Percentiles rank a stretch among this genome's conserved stretches.
Evolutionary conservation across 1,139 yeast species (phyloP).

Genomic region (Pichia cactophila): DNA sequence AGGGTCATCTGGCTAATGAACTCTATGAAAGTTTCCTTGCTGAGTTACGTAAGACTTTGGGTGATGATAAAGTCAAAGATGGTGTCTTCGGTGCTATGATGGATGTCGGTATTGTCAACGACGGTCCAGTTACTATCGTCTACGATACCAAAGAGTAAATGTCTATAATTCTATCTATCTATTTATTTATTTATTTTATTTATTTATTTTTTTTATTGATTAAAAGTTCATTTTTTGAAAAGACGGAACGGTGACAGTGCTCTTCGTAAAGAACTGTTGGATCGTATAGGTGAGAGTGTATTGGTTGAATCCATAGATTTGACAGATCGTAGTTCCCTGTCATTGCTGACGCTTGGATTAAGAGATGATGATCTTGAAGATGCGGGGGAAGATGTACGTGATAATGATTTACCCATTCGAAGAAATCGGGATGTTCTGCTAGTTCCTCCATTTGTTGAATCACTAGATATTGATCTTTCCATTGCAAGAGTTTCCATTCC

Average conservation of each 20-base stretch:
- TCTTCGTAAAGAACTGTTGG: constrained; percentile 22
- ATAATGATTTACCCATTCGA: constrained; percentile 14
- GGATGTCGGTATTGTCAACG: constrained; percentile 82
- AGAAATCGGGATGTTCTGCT: constrained; percentile 22
- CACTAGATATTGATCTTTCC: constrained; percentile 9
- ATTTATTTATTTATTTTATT: not conserved
- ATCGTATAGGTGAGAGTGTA: not conserved
- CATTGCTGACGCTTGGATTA: not conserved
- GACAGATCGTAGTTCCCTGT: not conserved
- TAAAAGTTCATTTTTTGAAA: not conserved
- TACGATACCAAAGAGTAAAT: constrained; percentile 49
- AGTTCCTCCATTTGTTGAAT: not conserved
- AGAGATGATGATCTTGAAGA: constrained; percentile 5
- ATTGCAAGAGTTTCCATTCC: constrained; percentile 6
- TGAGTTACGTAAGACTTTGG: constrained; percentile 45
- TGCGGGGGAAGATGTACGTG: constrained; percentile 16
- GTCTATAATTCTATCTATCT: not conserved
- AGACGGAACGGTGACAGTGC: constrained; percentile 25
- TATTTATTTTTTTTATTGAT: too few species aligned
- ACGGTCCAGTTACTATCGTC: constrained; percentile 73
- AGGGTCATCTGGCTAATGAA: constrained; percentile 62
- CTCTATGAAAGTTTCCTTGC: constrained; percentile 58
- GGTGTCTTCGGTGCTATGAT: constrained; percentile 96
- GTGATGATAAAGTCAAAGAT: constrained; percentile 56
- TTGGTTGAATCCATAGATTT: not conserved